Evolutionary conservation across 768 basidiomycete species (phyloP).

Genomic region (Kwoniella sp.): DNA sequence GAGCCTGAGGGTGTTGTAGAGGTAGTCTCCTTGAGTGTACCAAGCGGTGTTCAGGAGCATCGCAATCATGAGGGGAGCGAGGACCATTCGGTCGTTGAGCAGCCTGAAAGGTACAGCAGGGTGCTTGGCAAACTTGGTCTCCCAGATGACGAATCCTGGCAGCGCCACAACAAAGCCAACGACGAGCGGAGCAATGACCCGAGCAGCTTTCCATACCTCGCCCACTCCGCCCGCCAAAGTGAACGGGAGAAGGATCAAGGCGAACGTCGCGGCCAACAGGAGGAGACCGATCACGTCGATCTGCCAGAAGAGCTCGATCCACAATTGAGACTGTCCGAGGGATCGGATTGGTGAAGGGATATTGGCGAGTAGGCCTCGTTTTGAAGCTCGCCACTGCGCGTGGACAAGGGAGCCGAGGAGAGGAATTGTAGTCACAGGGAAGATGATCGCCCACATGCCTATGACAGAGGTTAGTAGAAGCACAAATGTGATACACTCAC

Average conservation of each 20-base stretch:
- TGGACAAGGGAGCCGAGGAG: constrained; percentile 32
- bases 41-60: constrained; percentile 47
- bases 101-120: constrained; percentile 48
- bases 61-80: constrained; percentile 50
- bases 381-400: constrained; percentile 34
- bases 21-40: constrained; percentile 51
- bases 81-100: constrained; percentile 46
- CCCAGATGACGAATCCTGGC: constrained; percentile 51
- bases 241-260: constrained; percentile 54
- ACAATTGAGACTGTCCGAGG: constrained; percentile 5
- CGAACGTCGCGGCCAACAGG: constrained; percentile 43
- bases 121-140: constrained; percentile 41
- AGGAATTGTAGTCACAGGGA: constrained; percentile 38
- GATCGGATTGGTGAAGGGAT: constrained; percentile 18
- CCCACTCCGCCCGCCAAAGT: constrained; percentile 52
- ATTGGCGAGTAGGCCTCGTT: constrained; percentile 25
- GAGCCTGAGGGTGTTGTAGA: constrained; percentile 49
- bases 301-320: constrained; percentile 51
- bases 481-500: no score
- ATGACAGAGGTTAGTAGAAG: no score
- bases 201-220: constrained; percentile 37
- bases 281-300: constrained; percentile 54
- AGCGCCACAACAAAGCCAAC: constrained; percentile 45
- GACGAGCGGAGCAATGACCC: constrained; percentile 53
- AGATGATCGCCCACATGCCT: constrained; percentile 51